Base-by-base conservation (phyloP, 2,329 filamentous ascomycete species). In the Bertia moriformis region DNA sequence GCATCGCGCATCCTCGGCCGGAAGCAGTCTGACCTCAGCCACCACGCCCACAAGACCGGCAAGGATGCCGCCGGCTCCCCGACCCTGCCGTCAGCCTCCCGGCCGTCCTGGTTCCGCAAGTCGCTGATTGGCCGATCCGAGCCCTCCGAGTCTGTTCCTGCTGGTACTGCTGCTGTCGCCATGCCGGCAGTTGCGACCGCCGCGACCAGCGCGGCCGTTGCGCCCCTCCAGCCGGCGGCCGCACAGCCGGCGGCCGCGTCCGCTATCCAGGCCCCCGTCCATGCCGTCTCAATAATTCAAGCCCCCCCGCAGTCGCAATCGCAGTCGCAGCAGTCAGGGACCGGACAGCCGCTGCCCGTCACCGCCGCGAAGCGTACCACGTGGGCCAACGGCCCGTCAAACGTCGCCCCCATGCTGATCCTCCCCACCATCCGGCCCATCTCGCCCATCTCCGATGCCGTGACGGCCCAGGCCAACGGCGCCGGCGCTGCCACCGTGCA, bases 51-150 rank as follows among this genome's bases (percentile, higher is more conserved):
- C 53, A 27, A 27, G 22, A 27, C 69, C 17, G 7, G 10, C 7
- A 83, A 80, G 56, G 81, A 91, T 37, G 65, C 69, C 1, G 58
- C 62, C 13, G 63, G 64, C 1, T 60, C 22, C 22, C 22, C 63
- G 0, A 68, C 69, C 0, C 67, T 79, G 37, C 66, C 63, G 4
- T 69, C 83, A 14, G 72, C 80, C 2, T 74, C 83, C 4, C 95
- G 95, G 63, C 83, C 84, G 18, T 96, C 89, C 0, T 98, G 91
- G 91, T 95, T 98, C 62, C 77, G 91, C 47, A 87, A 93, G 56
- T 96, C 91, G 12, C 69, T 98, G 42, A 93, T 95, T 51, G 81
- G 83, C 42, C 74, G 83, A 42, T 78, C 81, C 36, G 80, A 85
- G 37, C 78, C 68, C 48, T 66, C 74, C 12, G 79, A 83, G 40